Conservation (phyloP, 192 early-diverging fungal species). For the Backusella australiensis region DNA sequence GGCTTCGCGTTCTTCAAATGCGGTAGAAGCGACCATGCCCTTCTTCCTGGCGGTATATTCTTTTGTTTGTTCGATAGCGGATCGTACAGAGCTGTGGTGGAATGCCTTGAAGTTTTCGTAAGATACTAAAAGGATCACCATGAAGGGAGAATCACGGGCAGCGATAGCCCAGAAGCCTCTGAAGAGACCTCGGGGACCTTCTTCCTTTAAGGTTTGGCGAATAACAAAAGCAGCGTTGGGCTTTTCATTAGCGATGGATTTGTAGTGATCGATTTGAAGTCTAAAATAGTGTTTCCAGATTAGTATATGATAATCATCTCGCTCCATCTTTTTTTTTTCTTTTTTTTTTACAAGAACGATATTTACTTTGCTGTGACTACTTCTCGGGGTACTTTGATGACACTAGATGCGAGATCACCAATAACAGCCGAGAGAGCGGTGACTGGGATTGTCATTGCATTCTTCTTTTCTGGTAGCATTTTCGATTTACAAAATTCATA, state of each 20-base stretch:
- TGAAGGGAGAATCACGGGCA: slow-evolving; percentile 73
- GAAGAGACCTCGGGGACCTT: slow-evolving; percentile 65
- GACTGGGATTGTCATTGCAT: slow-evolving; percentile 48
- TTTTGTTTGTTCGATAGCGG: slow-evolving; percentile 24
- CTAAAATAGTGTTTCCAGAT: slow-evolving; percentile 18
- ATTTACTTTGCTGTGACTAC: slow-evolving; percentile 61
- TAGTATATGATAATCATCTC: neutral
- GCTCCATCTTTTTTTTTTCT: neutral
- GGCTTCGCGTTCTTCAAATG: slow-evolving; percentile 53
- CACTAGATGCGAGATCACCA: slow-evolving; percentile 68
- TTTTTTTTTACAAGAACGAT: neutral
- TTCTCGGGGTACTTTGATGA: slow-evolving; percentile 77
- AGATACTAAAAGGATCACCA: slow-evolving; percentile 72
- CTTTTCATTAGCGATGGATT: slow-evolving; percentile 21
- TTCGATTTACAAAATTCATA: slow-evolving; percentile 67
- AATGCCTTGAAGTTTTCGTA: slow-evolving; percentile 75
- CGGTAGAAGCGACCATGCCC: slow-evolving; percentile 42
- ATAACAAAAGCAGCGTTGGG: slow-evolving; percentile 48
- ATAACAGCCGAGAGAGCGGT: slow-evolving; percentile 68
- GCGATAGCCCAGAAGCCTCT: slow-evolving; percentile 71
- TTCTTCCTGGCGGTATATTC: slow-evolving; percentile 20
- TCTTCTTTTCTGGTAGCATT: slow-evolving; percentile 41
- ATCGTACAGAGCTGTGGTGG: slow-evolving; percentile 46
- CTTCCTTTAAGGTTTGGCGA: slow-evolving; percentile 48
- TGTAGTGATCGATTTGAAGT: slow-evolving; percentile 65